Evolutionary conservation across 352 stramenopile species (phyloP), one percentile per base, ranked within the genome.

Genomic region (Saprolegnia parasitica): DNA sequence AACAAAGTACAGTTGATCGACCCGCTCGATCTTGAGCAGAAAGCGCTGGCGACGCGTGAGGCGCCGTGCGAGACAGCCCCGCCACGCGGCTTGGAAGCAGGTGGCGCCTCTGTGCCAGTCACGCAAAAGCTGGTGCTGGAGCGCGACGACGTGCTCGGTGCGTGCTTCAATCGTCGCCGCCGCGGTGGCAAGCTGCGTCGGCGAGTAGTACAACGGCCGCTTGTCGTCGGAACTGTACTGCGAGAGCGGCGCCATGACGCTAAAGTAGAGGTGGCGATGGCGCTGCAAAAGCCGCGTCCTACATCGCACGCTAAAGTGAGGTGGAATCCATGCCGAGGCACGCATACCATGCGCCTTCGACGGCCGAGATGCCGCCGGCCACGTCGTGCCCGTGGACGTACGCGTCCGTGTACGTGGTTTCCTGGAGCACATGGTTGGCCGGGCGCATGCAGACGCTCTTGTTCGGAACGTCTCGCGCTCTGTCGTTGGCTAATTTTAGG

Each of bases 171-270:
- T 61, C 1, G 23, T 26, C 3, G 23, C 32, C 4, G 63, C 45
- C 20, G 63, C 63, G 9, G 15, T 23, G 18, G 62, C 16, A 4
- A 70, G 63, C 37, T 70, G 63, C 20, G 15, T 62, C 9, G 21
- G 18, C 18, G n/a, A 55, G 50, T 40, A 70, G 26, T 70, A 70
- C 23, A 45, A 46, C 11, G 42, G 63, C 5, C 63, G 63, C 26
- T 55, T 70, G 39, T 70, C 63, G 23, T 70, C 39, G 32, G 37
- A 6, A 24, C 63, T 70, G 63, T 70, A 70, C 37, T 70, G 63
- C 4, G 37, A 9, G 9, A 70, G 29, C n/a, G 63, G 63, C 39
- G 63, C 63, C 63, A 47, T 70, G 6, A 47, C 47, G 54, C 54
- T 37, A 57, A 70, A 70, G 54, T 70, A 70, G 15, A 70, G 35